Evolutionary conservation across 2,329 filamentous ascomycete species (phyloP), one percentile per base, ranked within the genome.

Genomic region (Rhynchosporium agropyri): DNA sequence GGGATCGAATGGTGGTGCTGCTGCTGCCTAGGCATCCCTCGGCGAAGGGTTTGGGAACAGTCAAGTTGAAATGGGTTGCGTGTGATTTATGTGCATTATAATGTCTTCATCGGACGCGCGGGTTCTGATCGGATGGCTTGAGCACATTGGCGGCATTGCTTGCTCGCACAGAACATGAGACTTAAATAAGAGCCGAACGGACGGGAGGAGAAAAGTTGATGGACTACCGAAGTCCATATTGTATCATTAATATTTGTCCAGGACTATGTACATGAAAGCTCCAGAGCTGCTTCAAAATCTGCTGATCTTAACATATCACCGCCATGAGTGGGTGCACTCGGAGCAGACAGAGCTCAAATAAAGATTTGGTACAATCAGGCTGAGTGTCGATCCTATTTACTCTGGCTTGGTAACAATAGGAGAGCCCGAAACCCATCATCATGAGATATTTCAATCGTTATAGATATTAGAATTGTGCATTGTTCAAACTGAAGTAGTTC

Each of bases 1-100:
- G 33, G 62, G 63, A 28, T 64, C 67, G 10, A 57, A 42, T 29
- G 60, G 59, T 15, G 50, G 43, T 56, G 63, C 50, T 20, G 15
- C 53, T 2, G 61, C 40, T 54, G 28, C 56, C 50, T 54, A 26
- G 9, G 5, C 3, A 8, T 7, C 8, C 15, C 40, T 9, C 8
- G 40, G 8, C 10, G 10, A 15, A 9, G 8, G 8, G 40, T 12
- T 43, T 7, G 15, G 33, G 5, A 6, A 10, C 9, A 10, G 33
- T 36, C 9, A 43, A 43, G 10, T 12, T 20, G 20, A 20, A 20
- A 20, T 20, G 20, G 20, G 20, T 20, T 20, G 10, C 12, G 40
- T 43, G 40, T 45, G 15, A n/a, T 6, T 6, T 15, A 4, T 45
- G 42, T n/a, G 42, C 3, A 3, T 15, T n/a, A 6, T n/a, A 45